A percentile compares a stretch with the other conserved stretches of the same genome.
phyloP scores from a whole-genome alignment of 2,329 filamentous ascomycete genomes.

The Aspergillus costaricaensis region DNA sequence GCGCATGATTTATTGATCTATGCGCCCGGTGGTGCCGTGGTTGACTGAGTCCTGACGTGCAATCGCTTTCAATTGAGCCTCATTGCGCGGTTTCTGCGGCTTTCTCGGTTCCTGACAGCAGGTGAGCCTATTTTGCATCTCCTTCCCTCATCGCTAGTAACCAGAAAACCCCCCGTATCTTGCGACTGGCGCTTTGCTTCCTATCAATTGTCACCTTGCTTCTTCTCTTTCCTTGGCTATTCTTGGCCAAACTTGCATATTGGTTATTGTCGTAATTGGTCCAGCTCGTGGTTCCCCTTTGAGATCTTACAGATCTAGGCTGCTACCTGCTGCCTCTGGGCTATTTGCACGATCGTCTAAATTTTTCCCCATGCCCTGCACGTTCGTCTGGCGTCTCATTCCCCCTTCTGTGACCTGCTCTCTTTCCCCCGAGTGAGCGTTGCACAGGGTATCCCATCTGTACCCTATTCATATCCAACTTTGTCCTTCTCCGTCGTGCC shows the following conservation, averaged over 20 bases:
- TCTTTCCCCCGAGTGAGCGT: not conserved
- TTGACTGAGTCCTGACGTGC: conserved; percentile 5
- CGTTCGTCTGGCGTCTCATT: not conserved
- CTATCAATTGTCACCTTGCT: not conserved
- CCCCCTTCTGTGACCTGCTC: not conserved
- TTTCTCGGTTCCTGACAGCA: conserved; percentile 7
- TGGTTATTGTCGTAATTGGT: conserved; percentile 2
- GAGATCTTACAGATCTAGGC: not conserved
- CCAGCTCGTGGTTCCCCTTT: not conserved
- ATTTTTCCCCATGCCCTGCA: not conserved
- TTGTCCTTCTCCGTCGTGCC: not conserved
- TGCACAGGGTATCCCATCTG: not conserved
- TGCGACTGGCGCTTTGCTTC: not conserved
- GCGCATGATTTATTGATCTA: conserved; percentile 5
- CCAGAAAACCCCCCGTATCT: not conserved
- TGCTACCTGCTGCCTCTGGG: not conserved
- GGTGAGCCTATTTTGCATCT: conserved; percentile 9
- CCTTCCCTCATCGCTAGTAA: not conserved
- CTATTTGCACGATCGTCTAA: not conserved
- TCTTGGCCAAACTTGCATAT: not conserved
- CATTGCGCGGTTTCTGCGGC: conserved; percentile 7
- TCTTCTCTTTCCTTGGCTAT: not conserved
- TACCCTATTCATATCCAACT: not conserved
- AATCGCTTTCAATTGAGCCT: conserved; percentile 6
- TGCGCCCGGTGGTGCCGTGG: conserved; percentile 6